Base-by-base conservation (phyloP, 495 filamentous ascomycete genomes). In the Xylaria curta region DNA sequence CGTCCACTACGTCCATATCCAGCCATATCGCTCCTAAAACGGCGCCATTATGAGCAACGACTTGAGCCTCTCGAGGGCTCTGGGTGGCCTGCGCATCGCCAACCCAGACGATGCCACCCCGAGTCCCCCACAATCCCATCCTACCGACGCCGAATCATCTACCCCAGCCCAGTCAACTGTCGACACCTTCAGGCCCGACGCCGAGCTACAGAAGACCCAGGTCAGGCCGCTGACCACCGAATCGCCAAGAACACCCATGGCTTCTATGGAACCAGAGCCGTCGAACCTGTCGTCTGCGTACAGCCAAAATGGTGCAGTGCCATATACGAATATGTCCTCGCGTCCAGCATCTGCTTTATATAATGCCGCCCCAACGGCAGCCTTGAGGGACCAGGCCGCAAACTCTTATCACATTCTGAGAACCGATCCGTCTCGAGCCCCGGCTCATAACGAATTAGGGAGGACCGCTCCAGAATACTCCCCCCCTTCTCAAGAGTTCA, bases 81-180 rank as follows among this genome's bases (percentile, higher is more conserved):
- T 99, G 73, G 97, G 97, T 66, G 97, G 97, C 74, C 85, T 99
- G 80, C 92, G 96, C 75, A 98, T 98, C 78, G 97, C 97, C 72
- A 99, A 99, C 80, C 96, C 97, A 53, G 95, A 98, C 85, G 90
- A 96, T 81, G 87, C 88, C 60, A 90, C 91, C 40, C 85, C 91
- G 51, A 82, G 85, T 72, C 81, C 82, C 53, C 82, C 89, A n/a
- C 82, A 82, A 72, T 84, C 88, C 67, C 59, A 71, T 26, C 78
- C 75, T 61, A 72, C 77, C 63, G 77, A 81, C 54, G 60, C 76
- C 47, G 76, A 79, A 64, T 69, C 76, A 60, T 54, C 74, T 28
- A 54, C 59, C 15, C 59, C 71, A 60, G 69, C 60, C 70, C 72
- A 77, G 65, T 63, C 44, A 64, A 44, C 69, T 44, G 42, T 70